Evolutionary conservation across 1,284 basidiomycete species (phyloP).

Genomic region (Pholiota adiposa): DNA sequence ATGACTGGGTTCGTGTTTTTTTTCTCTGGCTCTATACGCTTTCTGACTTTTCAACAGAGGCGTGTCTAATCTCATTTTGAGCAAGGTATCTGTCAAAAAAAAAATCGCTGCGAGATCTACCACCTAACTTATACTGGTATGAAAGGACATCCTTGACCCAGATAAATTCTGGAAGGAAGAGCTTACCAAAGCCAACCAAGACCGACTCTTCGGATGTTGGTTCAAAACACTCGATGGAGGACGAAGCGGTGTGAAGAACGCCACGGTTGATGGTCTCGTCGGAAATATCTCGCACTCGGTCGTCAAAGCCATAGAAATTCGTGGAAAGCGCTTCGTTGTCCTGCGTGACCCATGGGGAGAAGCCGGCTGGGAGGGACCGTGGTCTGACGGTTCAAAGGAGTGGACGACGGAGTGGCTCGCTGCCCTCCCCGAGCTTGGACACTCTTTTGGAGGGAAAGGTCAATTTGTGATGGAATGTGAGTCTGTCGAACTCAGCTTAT

Average conservation of each 20-base stretch:
- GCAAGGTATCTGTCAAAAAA: slow-evolving; percentile 34
- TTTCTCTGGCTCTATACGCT: neutral
- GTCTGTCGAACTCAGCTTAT: slow-evolving; percentile 18
- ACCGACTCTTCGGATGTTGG: slow-evolving; percentile 55
- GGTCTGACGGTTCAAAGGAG: slow-evolving; percentile 60
- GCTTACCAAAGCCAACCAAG: slow-evolving; percentile 45
- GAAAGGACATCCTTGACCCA: slow-evolving; percentile 48
- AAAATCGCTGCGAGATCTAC: neutral
- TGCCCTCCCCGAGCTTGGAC: slow-evolving; percentile 39
- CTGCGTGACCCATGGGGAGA: slow-evolving; percentile 59
- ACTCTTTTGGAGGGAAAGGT: slow-evolving; percentile 56
- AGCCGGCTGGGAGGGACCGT: slow-evolving; percentile 57
- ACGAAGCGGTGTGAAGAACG: slow-evolving; percentile 34
- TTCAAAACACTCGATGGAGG: slow-evolving; percentile 39
- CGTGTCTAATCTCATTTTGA: slow-evolving; percentile 45
- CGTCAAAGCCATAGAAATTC: slow-evolving; percentile 49
- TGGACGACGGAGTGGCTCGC: slow-evolving; percentile 57
- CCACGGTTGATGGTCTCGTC: slow-evolving; percentile 43
- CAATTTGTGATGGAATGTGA: slow-evolving; percentile 62
- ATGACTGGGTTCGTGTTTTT: slow-evolving; percentile 46
- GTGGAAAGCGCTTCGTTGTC: slow-evolving; percentile 53
- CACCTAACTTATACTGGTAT: neutral
- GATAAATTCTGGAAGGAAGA: slow-evolving; percentile 51
- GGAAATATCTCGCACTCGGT: slow-evolving; percentile 57
- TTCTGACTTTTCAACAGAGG: slow-evolving; percentile 34